Evolutionary conservation across 148 eudicot species (phyloP), one percentile per base, ranked within the genome.

Genomic region (Suaeda aralocaspica): DNA sequence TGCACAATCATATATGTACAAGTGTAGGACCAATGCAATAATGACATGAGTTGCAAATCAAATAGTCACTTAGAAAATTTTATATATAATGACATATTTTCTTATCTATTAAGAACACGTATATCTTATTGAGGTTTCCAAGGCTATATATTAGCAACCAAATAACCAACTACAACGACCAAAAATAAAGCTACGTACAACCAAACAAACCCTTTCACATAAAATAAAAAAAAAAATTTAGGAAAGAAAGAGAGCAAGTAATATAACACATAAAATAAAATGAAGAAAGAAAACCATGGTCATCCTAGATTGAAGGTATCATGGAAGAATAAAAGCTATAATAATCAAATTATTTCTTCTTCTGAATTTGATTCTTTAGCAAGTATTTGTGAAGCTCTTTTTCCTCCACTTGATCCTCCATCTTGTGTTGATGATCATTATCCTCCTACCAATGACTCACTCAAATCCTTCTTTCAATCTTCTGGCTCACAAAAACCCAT

Each of bases 241-340:
- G 11, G 11, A 11, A 11, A 22, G 25, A 72, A 24, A 21, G 59
- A 21, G 1, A 22, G 9, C 0, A 50, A 16, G 42, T 42, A 68
- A 75, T 3, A 36, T 3, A 8, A 36, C 41, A 36, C 41, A 36
- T 36, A 36, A n/a, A n/a, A n/a, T n/a, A 50, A 36, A 68, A 66
- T 60, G 69, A 34, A 69, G 57, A 82, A 60, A 73, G 68, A 59
- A 59, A 75, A 64, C 5, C 42, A 80, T 63, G 70, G 88, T 52
- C 88, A 91, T 81, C 89, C 88, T 45, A 62, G 84, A 30, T 50
- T 91, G 2, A 85, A 79, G 18, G 81, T 80, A 48, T 78, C 81
- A 78, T 78, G 82, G 83, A 68, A 78, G 80, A 69, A 76, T 74
- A 85, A 85, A 56, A 78, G 45, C 29, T 86, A 83, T 62, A 21